A percentile compares a stretch with the other conserved stretches of the same genome.
phyloP scores from a whole-genome alignment of 495 filamentous ascomycete species.

The Melanomma pulvis-pyrius region DNA sequence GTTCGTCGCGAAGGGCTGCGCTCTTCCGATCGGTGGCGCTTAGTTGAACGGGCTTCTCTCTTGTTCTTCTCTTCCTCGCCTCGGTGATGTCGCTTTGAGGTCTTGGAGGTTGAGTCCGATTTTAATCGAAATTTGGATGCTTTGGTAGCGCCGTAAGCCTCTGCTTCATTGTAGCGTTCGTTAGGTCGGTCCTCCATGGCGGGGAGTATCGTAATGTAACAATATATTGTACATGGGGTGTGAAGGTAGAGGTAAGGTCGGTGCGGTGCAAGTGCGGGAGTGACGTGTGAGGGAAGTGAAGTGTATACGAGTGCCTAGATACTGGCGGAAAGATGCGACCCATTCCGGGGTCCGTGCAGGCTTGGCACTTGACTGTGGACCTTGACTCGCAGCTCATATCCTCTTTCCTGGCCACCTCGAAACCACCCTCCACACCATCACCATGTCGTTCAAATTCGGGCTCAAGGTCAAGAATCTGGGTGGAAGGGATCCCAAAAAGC shows the following conservation, averaged over 20 bases:
- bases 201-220: not conserved
- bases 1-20: not conserved
- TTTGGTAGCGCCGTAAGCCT: constrained; percentile 38
- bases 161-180: not conserved
- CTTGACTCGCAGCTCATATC: not conserved
- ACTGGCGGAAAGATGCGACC: not conserved
- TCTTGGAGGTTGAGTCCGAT: constrained; percentile 24
- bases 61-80: not conserved
- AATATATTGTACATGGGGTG: constrained; percentile 3
- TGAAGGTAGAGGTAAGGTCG: not conserved
- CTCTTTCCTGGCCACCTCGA: not conserved
- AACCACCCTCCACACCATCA: constrained; percentile 9
- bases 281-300: not conserved
- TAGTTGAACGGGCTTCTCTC: not conserved
- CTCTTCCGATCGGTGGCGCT: constrained; percentile 20
- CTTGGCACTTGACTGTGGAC: not conserved
- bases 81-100: constrained; percentile 11
- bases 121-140: constrained; percentile 65
- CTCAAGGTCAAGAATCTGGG: constrained; percentile 21
- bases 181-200: constrained; percentile 22
- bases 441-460: constrained; percentile 51
- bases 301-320: not conserved
- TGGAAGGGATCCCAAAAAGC: not conserved
- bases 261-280: not conserved
- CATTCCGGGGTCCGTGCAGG: not conserved